Evolutionary conservation across 2,329 filamentous ascomycete genomes (phyloP).

Genomic region (Microdochium nivale): DNA sequence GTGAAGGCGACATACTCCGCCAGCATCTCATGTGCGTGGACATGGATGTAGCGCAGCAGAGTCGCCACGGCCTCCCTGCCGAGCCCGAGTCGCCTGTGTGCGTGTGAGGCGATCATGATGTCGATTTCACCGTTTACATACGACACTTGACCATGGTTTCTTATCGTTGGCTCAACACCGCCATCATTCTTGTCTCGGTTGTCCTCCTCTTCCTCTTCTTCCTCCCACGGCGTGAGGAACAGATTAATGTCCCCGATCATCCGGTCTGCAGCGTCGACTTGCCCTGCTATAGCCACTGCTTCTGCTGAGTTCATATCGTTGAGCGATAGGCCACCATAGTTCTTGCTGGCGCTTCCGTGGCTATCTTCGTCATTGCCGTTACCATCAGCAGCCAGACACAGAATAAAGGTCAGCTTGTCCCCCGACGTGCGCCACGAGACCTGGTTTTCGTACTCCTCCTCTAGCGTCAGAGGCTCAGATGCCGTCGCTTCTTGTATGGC

Average conservation of each 20-base stretch:
- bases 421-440: slow-evolving; percentile 70
- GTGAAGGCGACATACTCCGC: slow-evolving; percentile 41
- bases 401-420: slow-evolving; percentile 91
- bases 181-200: slow-evolving; percentile 13
- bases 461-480: slow-evolving; percentile 71
- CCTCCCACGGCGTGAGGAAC: slow-evolving; percentile 59
- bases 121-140: slow-evolving; percentile 64
- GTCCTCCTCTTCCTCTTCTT: slow-evolving; percentile 32
- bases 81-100: slow-evolving; percentile 51
- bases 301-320: background rate
- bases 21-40: slow-evolving; percentile 45
- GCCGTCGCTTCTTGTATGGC: slow-evolving; percentile 77
- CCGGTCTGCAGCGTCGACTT: slow-evolving; percentile 41
- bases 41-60: slow-evolving; percentile 61
- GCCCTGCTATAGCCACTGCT: slow-evolving; percentile 22
- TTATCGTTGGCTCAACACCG: slow-evolving; percentile 7
- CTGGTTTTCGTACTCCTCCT: slow-evolving; percentile 87
- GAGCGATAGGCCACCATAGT: background rate
- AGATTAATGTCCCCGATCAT: slow-evolving; percentile 76
- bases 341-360: background rate
- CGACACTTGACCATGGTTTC: slow-evolving; percentile 10
- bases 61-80: slow-evolving; percentile 57
- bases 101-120: slow-evolving; percentile 68
- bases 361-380: background rate
- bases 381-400: slow-evolving; percentile 38